These are phyloP conservation scores for Colletotrichum sp. DNA, from an alignment of 2,329 filamentous ascomycete species.

Conservation along the genomic window DNA sequence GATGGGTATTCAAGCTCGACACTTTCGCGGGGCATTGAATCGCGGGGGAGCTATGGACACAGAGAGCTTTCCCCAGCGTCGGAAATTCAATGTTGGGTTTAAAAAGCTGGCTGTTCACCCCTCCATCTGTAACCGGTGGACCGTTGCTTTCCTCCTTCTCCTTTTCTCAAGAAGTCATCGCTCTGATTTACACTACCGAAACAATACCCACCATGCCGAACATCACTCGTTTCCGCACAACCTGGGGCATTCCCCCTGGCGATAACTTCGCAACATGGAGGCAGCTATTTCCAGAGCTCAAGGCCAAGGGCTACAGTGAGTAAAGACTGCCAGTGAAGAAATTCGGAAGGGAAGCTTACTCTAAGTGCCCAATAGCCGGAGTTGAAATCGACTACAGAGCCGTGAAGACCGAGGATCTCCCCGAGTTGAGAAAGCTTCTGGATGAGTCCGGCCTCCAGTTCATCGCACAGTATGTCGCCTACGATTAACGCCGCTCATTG, in stretches of 20 bases:
- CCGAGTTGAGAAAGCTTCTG: background rate
- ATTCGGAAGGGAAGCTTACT: background rate
- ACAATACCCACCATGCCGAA: background rate
- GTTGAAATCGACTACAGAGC: background rate
- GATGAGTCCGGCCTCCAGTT: background rate
- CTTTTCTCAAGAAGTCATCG: background rate
- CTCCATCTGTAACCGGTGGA: background rate
- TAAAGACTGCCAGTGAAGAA: background rate
- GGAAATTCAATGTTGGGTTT: background rate
- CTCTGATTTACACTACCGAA: background rate
- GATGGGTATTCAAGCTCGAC: background rate
- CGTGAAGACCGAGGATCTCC: background rate
- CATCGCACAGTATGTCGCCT: background rate
- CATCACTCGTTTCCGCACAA: constrained; percentile 7
- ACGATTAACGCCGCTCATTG: background rate
- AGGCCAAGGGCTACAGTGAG: constrained; percentile 20
- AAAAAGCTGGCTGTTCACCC: background rate
- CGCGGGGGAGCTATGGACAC: background rate
- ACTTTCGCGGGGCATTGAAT: background rate
- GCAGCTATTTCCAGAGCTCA: constrained; percentile 13
- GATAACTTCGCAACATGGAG: constrained; percentile 16
- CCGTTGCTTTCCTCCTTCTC: background rate
- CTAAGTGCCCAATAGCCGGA: background rate
- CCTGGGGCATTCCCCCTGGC: constrained; percentile 15
- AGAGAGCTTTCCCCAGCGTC: background rate